These are phyloP conservation scores for Saccharum officinarum DNA, from an alignment of 176 grass and related monocot genomes.

Conservation along the genomic window DNA sequence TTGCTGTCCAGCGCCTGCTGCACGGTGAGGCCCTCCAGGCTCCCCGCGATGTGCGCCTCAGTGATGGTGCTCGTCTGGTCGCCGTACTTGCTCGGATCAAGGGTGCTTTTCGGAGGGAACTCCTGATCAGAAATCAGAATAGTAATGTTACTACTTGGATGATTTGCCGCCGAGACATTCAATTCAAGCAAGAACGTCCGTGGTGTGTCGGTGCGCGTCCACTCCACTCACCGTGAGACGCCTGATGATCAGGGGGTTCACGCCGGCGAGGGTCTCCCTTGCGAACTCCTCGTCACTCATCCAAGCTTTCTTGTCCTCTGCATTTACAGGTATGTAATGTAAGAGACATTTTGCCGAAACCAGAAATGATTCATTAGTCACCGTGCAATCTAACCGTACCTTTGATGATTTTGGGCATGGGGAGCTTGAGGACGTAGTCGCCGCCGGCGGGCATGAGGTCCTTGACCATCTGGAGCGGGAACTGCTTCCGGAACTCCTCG, in stretches of 20 bases:
- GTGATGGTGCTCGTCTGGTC: conserved; percentile 70
- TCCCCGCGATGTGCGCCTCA: conserved; percentile 37
- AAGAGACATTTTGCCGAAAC: neutral
- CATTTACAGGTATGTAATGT: no score
- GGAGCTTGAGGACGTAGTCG: neutral
- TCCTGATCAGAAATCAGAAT: neutral
- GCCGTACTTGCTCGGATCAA: conserved; percentile 52
- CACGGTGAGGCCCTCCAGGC: conserved; percentile 44
- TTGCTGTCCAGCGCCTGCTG: conserved; percentile 42
- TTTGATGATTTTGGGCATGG: conserved; percentile 17
- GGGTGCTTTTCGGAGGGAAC: conserved; percentile 60
- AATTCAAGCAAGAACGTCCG: neutral
- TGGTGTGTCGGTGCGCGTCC: no score
- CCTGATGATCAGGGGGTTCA: conserved; percentile 60
- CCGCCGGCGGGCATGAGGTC: neutral
- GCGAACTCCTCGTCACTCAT: conserved; percentile 69
- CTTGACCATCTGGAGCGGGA: conserved; percentile 4
- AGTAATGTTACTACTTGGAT: neutral
- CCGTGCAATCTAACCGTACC: neutral
- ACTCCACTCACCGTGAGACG: conserved; percentile 39
- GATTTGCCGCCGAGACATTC: no score
- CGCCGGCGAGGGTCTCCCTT: conserved; percentile 57
- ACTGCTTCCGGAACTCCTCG: neutral
- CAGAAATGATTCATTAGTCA: neutral
- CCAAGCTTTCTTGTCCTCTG: conserved; percentile 54